Evolutionary conservation across 495 filamentous ascomycete genomes (phyloP).

Genomic region (Cudoniella acicularis): DNA sequence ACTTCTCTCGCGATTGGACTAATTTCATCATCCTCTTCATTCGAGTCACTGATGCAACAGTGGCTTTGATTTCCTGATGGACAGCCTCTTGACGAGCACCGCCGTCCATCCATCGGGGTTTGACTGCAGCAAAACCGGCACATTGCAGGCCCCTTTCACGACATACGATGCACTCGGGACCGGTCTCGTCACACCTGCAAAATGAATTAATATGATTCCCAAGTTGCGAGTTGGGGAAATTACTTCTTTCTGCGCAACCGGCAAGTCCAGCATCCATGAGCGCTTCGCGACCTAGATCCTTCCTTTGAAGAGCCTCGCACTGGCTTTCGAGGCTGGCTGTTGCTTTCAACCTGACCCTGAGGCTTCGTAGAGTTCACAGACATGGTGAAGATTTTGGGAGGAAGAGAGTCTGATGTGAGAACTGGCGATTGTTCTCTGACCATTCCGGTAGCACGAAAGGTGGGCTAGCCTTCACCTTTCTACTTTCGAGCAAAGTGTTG

Average conservation of each 20-base stretch:
- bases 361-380: background rate
- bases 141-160: background rate
- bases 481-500: background rate
- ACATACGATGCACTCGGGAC: background rate
- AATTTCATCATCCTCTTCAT: constrained; percentile 5
- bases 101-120: constrained; percentile 2
- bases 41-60: constrained; percentile 1
- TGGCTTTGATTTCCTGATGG: constrained; percentile 2
- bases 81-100: background rate
- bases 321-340: background rate
- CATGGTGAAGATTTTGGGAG: background rate
- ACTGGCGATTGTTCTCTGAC: background rate
- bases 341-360: background rate
- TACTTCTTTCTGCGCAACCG: constrained; percentile 2
- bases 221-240: background rate
- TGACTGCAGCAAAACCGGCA: background rate
- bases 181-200: background rate
- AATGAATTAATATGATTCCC: background rate
- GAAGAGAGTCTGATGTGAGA: background rate
- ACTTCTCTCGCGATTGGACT: background rate
- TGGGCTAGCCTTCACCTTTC: background rate
- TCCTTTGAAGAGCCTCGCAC: background rate
- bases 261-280: constrained; percentile 3
- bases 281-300: background rate
- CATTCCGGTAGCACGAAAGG: background rate